Evolutionary conservation across 805 yeast species (phyloP), one percentile per base, ranked within the genome.

Genomic region (Zygotorulaspora chibaensis): DNA sequence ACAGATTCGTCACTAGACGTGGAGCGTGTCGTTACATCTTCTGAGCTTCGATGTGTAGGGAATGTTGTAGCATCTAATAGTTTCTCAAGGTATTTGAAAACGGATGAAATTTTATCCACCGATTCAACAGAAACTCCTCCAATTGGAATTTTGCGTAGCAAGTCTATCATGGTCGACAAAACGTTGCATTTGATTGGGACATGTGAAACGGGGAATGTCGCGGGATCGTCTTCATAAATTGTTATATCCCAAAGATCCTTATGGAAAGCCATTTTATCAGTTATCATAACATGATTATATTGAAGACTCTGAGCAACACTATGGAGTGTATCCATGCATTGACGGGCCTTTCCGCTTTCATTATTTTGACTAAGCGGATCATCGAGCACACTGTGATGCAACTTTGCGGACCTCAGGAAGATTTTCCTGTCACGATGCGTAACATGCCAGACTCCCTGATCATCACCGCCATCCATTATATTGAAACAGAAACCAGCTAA

Each of bases 131-230:
- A 20, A 37, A 28, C 10, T 17, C 42, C 29, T 10, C 35, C 42
- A 20, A 12, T 40, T 15, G 30, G 17, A 26, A 46, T 45, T 15
- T 52, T 53, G 8, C 42, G 41, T 12, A 55, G 41, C 17, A 47
- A 34, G 6, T 46, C 46, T 13, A 42, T 27, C 34, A 51, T 34
- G 16, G 53, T 47, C 11, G 47, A 42, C 36, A 55, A 31, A 8
- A 51, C 43, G 23, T 51, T 53, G 36, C 54, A 48, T 29, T 55
- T 55, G 33, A 51, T 42, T 20, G 53, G 53, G 18, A 55, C 57
- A 34, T 53, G 44, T 5, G 38, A 40, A 12, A 55, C 35, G 8
- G 58, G 57, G 36, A 55, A 49, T 6, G 35, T 26, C 3, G 36
- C 30, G n/a, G 45, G 47, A 26, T 39, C 42, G 13, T 41, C 38